phyloP scores from a whole-genome alignment of 495 filamentous ascomycete species.

The Hypoxylon perforatum region DNA sequence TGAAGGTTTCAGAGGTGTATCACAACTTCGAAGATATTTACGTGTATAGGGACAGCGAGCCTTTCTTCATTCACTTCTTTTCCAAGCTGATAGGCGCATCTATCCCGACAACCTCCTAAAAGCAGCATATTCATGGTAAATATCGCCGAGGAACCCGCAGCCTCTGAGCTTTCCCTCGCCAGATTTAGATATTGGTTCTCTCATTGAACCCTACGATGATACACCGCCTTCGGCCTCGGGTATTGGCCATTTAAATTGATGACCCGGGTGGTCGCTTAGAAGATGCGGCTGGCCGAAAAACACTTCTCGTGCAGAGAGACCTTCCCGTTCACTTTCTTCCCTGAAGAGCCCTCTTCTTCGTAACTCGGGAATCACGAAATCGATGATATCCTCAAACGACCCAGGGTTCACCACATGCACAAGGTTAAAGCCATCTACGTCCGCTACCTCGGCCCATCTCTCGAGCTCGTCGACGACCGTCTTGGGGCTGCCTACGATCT shows the following conservation, averaged over 20 bases:
- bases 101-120: too few relatives aligned
- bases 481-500: slow-evolving; percentile 61
- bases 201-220: not conserved
- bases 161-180: too few relatives aligned
- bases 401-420: slow-evolving; percentile 45
- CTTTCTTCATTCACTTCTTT: too few relatives aligned
- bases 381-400: slow-evolving; percentile 48
- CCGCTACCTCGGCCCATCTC: slow-evolving; percentile 65
- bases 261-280: slow-evolving; percentile 59
- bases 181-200: too few relatives aligned
- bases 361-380: slow-evolving; percentile 47
- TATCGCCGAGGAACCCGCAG: too few relatives aligned
- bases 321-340: slow-evolving; percentile 58
- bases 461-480: slow-evolving; percentile 67
- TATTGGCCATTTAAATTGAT: slow-evolving; percentile 60
- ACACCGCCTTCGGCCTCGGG: slow-evolving; percentile 5
- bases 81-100: too few relatives aligned
- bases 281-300: slow-evolving; percentile 60
- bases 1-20: too few relatives aligned
- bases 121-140: too few relatives aligned
- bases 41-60: too few relatives aligned
- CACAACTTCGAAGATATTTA: too few relatives aligned
- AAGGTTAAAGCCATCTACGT: slow-evolving; percentile 54
- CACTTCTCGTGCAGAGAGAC: slow-evolving; percentile 63
- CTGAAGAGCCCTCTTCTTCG: slow-evolving; percentile 61